These are phyloP conservation scores for Zygosaccharomyces kombuchaensis DNA, from an alignment of 805 yeast species.

Conservation along the genomic window DNA sequence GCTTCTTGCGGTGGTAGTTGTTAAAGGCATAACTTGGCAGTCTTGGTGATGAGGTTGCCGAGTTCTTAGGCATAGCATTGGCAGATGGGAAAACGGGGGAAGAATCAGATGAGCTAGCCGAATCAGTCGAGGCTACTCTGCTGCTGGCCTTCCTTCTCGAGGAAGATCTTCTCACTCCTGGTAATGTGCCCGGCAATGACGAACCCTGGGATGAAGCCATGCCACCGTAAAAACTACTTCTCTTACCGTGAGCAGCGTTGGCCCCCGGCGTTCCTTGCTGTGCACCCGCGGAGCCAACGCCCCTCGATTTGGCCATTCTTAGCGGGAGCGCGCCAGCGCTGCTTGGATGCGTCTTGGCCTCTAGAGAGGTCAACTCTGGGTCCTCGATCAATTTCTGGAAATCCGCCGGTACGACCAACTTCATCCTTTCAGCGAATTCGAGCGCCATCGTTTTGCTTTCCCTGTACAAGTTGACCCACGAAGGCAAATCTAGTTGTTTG, in stretches of 20 bases:
- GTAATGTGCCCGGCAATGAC: constrained; percentile 16
- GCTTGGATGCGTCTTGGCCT: constrained; percentile 3
- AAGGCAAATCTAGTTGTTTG: constrained; percentile 14
- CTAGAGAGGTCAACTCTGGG: constrained; percentile 8
- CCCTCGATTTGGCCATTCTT: constrained; percentile 13
- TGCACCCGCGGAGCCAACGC: neutral
- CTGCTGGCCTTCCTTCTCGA: constrained; percentile 18
- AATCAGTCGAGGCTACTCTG: constrained; percentile 6
- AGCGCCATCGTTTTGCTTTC: constrained; percentile 17
- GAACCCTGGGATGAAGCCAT: constrained; percentile 17
- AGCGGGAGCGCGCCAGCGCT: constrained; percentile 6
- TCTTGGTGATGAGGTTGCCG: constrained; percentile 4
- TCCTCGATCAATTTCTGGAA: constrained; percentile 6
- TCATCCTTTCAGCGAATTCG: constrained; percentile 19
- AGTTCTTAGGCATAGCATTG: constrained; percentile 7
- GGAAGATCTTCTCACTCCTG: constrained; percentile 24
- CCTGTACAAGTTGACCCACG: constrained; percentile 20
- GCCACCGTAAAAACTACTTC: constrained; percentile 29
- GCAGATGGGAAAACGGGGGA: constrained; percentile 12
- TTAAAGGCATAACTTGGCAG: neutral
- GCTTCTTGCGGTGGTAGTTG: neutral
- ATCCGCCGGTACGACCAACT: constrained; percentile 8
- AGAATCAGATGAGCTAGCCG: constrained; percentile 12
- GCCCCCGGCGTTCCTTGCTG: constrained; percentile 4
- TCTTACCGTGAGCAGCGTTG: constrained; percentile 14